Evolutionary conservation across 2,329 filamentous ascomycete genomes (phyloP).

Genomic region (Xylaria sp.): DNA sequence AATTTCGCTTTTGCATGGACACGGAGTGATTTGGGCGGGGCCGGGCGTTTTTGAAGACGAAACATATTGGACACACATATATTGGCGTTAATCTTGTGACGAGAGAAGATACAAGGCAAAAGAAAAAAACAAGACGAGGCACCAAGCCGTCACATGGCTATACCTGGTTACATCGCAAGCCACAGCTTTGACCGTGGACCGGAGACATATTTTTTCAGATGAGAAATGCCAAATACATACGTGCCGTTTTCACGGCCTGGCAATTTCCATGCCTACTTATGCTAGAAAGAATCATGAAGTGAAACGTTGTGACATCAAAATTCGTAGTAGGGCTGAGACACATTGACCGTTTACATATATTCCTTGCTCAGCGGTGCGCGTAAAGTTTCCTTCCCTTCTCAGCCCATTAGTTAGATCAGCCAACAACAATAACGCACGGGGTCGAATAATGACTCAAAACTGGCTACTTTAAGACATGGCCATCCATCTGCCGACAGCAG

Average conservation of each 20-base stretch:
- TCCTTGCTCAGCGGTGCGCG: neutral
- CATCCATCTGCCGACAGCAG: neutral
- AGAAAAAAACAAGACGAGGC: neutral
- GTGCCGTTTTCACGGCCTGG: neutral
- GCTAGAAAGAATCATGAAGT: neutral
- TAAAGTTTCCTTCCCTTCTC: neutral
- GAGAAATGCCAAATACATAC: neutral
- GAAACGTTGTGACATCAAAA: neutral
- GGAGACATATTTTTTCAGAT: too few species aligned
- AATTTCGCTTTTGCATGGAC: neutral
- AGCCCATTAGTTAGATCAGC: too few species aligned
- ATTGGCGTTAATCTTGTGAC: conserved; percentile 10
- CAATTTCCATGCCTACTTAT: neutral
- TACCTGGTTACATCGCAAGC: neutral
- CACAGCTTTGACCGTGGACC: neutral
- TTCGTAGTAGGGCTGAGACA: neutral
- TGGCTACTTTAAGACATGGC: neutral
- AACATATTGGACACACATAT: neutral
- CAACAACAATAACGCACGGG: too few species aligned
- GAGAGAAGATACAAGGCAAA: neutral
- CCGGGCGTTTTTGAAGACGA: neutral
- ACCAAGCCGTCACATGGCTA: neutral
- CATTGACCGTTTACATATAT: neutral
- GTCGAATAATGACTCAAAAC: neutral
- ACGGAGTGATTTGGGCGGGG: neutral